phyloP scores from a whole-genome alignment of 352 stramenopile genomes.

The Phytophthora tubulina region DNA sequence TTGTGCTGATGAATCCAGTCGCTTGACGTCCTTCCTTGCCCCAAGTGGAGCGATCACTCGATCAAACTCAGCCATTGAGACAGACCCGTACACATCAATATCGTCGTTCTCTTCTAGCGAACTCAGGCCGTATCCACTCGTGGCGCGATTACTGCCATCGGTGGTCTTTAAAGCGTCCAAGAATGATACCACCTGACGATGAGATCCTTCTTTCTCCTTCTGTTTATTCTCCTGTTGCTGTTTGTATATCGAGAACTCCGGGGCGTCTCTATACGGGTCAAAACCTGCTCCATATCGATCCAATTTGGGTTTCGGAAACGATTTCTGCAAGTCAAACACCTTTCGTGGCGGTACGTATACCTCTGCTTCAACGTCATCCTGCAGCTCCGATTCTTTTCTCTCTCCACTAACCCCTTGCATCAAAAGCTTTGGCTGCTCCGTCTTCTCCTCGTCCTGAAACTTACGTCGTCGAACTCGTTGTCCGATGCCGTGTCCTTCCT shows the following conservation, averaged over 20 bases:
- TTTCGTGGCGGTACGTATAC: slow-evolving; percentile 73
- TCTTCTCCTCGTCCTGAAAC: slow-evolving; percentile 31
- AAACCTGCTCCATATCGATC: slow-evolving; percentile 84
- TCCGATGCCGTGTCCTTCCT: slow-evolving; percentile 90
- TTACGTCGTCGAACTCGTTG: slow-evolving; percentile 67
- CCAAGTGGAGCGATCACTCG: slow-evolving; percentile 55
- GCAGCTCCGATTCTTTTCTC: slow-evolving; percentile 8
- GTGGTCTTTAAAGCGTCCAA: slow-evolving; percentile 65
- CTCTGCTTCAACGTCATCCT: slow-evolving; percentile 39
- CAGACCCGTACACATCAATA: slow-evolving; percentile 79
- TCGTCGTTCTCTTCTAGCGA: slow-evolving; percentile 89
- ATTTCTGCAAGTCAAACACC: slow-evolving; percentile 54
- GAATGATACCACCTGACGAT: slow-evolving; percentile 78
- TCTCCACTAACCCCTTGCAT: slow-evolving; percentile 17
- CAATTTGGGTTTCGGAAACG: slow-evolving; percentile 76
- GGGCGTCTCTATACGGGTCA: slow-evolving; percentile 77
- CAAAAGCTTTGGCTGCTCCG: slow-evolving; percentile 8
- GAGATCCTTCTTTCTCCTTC: slow-evolving; percentile 33
- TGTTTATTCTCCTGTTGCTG: slow-evolving; percentile 42
- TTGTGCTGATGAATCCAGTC: slow-evolving; percentile 47
- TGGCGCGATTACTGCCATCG: slow-evolving; percentile 46
- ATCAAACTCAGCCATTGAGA: slow-evolving; percentile 78
- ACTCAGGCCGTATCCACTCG: slow-evolving; percentile 72
- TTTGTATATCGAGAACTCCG: slow-evolving; percentile 75
- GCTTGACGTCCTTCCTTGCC: slow-evolving; percentile 35